These are phyloP conservation scores for Zymoseptoria brevis DNA, from an alignment of 2,329 filamentous ascomycete species.

Conservation along the genomic window DNA sequence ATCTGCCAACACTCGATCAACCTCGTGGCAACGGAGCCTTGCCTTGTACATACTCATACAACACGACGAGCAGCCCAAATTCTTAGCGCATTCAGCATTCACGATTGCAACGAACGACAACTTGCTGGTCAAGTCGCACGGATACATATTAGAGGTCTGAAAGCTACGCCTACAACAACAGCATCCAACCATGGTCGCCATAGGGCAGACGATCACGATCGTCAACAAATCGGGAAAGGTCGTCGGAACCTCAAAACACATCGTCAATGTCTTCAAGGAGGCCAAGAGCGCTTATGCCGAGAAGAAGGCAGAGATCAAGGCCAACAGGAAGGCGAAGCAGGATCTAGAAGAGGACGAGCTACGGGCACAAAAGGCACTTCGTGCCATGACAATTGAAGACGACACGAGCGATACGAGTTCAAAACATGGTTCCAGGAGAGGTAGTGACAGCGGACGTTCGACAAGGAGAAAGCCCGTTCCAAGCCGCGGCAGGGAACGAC, in stretches of 20 bases:
- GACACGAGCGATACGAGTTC: conserved; percentile 30
- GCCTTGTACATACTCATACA: conserved; percentile 4
- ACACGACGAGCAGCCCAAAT: not conserved
- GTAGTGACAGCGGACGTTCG: conserved; percentile 18
- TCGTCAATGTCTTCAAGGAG: conserved; percentile 86
- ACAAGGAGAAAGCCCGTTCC: conserved; percentile 21
- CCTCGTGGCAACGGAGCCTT: not conserved
- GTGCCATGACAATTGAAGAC: conserved; percentile 41
- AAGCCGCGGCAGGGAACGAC: conserved; percentile 18
- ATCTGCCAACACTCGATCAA: not conserved
- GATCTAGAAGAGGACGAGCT: conserved; percentile 39
- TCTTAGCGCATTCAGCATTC: not conserved
- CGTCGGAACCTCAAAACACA: conserved; percentile 81
- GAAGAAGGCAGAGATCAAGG: conserved; percentile 73
- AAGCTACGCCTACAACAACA: not conserved
- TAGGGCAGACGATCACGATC: conserved; percentile 73
- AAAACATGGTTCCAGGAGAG: conserved; percentile 18
- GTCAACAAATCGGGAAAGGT: conserved; percentile 89
- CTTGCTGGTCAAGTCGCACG: conserved; percentile 7
- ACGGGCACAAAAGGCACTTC: conserved; percentile 51
- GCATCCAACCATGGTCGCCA: conserved; percentile 14
- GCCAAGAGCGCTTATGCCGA: conserved; percentile 81
- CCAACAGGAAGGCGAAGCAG: conserved; percentile 54
- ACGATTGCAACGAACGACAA: conserved; percentile 2
- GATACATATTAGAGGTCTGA: not conserved